Evolutionary conservation across 2,329 filamentous ascomycete species (phyloP).

Genomic region (Lachnellula hyalina): DNA sequence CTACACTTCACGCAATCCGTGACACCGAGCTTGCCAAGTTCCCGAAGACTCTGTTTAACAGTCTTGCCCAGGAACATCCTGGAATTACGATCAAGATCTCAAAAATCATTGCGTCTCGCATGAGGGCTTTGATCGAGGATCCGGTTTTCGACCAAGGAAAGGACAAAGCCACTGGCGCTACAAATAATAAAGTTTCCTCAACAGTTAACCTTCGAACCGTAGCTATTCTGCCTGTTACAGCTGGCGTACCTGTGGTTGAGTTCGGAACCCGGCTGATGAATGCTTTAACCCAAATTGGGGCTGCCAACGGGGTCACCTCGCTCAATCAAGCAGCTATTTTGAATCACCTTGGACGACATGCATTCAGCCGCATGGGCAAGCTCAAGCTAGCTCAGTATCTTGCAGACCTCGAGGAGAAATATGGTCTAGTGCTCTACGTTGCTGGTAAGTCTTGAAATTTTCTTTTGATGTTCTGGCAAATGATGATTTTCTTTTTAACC

Average conservation of each 20-base stretch:
- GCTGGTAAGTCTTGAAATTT: conserved; percentile 53
- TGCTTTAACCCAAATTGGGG: conserved; percentile 83
- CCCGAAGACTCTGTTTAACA: conserved; percentile 93
- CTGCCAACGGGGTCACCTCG: conserved; percentile 82
- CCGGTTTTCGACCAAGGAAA: conserved; percentile 62
- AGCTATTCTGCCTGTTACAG: conserved; percentile 82
- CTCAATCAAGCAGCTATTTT: conserved; percentile 91
- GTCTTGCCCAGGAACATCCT: conserved; percentile 91
- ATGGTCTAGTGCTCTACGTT: conserved; percentile 89
- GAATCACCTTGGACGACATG: conserved; percentile 90
- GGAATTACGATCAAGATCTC: conserved; percentile 99
- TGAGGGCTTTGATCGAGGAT: conserved; percentile 83
- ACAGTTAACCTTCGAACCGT: conserved; percentile 91
- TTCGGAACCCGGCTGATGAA: conserved; percentile 87
- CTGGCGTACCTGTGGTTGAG: conserved; percentile 88
- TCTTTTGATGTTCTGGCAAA: conserved; percentile 37
- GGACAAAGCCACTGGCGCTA: conserved; percentile 54
- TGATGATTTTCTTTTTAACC: conserved; percentile 25
- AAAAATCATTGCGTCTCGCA: conserved; percentile 93
- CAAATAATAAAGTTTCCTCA: conserved; percentile 67
- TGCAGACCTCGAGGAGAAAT: conserved; percentile 95
- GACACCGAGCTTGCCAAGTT: conserved; percentile 97
- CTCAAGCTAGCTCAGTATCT: conserved; percentile 93
- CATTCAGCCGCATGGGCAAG: conserved; percentile 96
- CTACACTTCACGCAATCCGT: conserved; percentile 89